Percentiles rank a stretch among this genome's conserved stretches.
These are phyloP conservation scores for Tolypocladium capitatum DNA, from an alignment of 2,329 filamentous ascomycete species.

Conservation along the genomic window DNA sequence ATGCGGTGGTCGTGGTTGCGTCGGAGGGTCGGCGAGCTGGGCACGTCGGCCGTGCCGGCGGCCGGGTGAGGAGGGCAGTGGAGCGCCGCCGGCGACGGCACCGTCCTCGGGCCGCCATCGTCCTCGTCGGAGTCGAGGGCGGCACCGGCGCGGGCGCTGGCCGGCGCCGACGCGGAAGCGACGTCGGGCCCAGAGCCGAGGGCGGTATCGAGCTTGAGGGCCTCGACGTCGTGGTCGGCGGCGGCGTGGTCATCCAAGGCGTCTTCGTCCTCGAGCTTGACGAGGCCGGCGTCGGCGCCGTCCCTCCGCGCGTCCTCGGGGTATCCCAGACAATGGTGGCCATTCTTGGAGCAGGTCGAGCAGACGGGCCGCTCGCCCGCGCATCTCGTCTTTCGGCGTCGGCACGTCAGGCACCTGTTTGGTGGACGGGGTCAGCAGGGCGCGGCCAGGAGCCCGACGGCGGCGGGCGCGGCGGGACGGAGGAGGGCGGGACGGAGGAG, in stretches of 20 bases:
- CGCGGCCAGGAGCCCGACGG: not conserved
- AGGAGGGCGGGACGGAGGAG: not conserved
- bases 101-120: conserved; percentile 9
- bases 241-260: not conserved
- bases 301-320: conserved; percentile 38
- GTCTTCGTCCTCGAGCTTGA: conserved; percentile 10
- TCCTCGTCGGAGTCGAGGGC: conserved; percentile 12
- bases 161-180: not conserved
- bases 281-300: conserved; percentile 9
- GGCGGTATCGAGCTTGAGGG: not conserved
- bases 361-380: conserved; percentile 60
- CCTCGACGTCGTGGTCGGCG: not conserved
- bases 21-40: conserved; percentile 31
- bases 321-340: conserved; percentile 57
- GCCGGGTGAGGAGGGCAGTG: conserved; percentile 4
- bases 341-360: conserved; percentile 60
- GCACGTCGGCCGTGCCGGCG: conserved; percentile 9
- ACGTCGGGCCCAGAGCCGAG: not conserved
- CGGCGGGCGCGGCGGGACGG: not conserved
- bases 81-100: conserved; percentile 4
- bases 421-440: not conserved
- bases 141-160: not conserved
- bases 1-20: conserved; percentile 50
- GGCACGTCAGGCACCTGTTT: conserved; percentile 54
- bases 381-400: conserved; percentile 63